Evolutionary conservation across 345 rosid genomes (phyloP), one percentile per base, ranked within the genome.

Genomic region (Psidium friedrichsthalianum): DNA sequence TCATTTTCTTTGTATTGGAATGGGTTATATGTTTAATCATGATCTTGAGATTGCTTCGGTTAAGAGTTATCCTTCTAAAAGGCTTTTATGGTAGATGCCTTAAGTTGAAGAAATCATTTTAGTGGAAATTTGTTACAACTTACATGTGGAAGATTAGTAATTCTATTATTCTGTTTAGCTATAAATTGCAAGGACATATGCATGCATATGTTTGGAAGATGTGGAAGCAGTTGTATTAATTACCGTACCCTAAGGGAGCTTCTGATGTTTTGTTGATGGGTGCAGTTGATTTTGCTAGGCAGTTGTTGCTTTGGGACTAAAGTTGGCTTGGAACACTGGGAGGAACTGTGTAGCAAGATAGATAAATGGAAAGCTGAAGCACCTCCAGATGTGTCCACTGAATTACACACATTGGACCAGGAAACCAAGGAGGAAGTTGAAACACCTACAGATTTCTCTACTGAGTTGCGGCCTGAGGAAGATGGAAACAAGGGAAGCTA

Each of bases 381-480:
- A 36, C 69, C 78, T 53, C 78, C 47, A 4, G 47, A 78, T 51
- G 83, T n/a, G 29, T 78, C 61, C 29, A n/a, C 32, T 24, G 51
- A 54, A 51, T 40, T 56, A 20, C 83, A 85, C 32, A 29, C 49
- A 78, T 13, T 83, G 69, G 85, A 86, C 54, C 87, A 40, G 56
- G 85, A 86, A 55, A 61, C 11, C 74, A 74, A 86, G 85, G 56
- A 36, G 51, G 86, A 69, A 82, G 76, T 84, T 47, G 84, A 83
- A 82, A 51, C 47, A 56, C 57, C 84, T n/a, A 5, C 40, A 85
- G 84, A 24, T 81, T 20, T 82, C 61, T 24, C 83, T 25, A 55
- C 59, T 51, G 55, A 42, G 83, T 47, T 52, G 18, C 20, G n/a
- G 20, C 49, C 10, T 84, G 42, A 25, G 85, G 80, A 51, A 44